These are phyloP conservation scores for Ensete ventricosum DNA, from an alignment of 176 grass and related monocot genomes.

Conservation along the genomic window DNA sequence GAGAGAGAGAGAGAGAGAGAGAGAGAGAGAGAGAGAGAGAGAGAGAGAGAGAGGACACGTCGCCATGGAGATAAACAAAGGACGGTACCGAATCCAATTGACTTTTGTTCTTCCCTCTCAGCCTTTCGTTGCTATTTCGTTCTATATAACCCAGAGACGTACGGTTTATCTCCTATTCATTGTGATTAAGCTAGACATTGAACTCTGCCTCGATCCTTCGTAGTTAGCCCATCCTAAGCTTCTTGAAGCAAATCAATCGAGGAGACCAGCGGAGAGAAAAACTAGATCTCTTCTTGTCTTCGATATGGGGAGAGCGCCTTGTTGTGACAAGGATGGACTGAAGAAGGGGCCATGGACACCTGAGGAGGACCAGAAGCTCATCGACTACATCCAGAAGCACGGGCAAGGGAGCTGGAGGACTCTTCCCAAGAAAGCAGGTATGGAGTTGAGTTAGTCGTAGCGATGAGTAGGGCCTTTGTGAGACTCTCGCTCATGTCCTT, in stretches of 20 bases:
- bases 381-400: conserved; percentile 75
- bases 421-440: conserved; percentile 90
- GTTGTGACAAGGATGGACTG: conserved; percentile 76
- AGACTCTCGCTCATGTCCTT: not conserved
- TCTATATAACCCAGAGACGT: conserved; percentile 49
- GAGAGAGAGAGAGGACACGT: conserved; percentile 46
- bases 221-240: conserved; percentile 15
- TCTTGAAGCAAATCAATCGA: not conserved
- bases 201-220: not conserved
- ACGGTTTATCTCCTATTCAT: conserved; percentile 20
- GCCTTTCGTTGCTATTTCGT: conserved; percentile 2
- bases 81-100: conserved; percentile 92
- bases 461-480: not conserved
- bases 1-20: conserved; percentile 3
- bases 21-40: not conserved
- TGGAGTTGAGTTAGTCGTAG: not conserved
- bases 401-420: conserved; percentile 90
- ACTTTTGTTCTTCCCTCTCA: conserved; percentile 28
- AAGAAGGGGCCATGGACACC: conserved; percentile 91
- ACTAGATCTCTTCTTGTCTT: not conserved
- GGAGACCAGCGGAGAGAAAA: not conserved
- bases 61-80: conserved; percentile 48
- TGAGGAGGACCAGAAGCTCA: conserved; percentile 94
- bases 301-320: conserved; percentile 75
- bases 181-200: too few species aligned